A percentile compares a stretch with the other conserved stretches of the same genome.
Evolutionary conservation across 139 green algal species (phyloP).

Genomic region (Chlamydomonas sp.): DNA sequence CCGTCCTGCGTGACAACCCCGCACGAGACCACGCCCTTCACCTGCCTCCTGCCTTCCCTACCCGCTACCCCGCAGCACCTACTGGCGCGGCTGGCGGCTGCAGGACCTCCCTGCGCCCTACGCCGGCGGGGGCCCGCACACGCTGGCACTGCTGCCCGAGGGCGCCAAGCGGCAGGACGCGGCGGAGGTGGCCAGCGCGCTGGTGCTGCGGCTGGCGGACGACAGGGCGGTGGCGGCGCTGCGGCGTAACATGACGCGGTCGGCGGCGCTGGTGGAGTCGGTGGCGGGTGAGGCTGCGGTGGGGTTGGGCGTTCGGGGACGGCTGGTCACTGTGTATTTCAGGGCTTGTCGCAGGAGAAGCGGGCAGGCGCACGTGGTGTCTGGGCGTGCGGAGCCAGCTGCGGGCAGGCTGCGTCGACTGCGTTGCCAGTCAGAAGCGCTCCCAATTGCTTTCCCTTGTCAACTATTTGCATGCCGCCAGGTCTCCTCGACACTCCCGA

Average conservation of each 20-base stretch:
- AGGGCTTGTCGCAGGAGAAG: no score
- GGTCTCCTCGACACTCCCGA: no score
- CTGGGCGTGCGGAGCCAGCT: no score
- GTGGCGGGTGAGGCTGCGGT: not conserved
- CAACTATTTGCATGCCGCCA: no score
- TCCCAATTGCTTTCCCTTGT: no score
- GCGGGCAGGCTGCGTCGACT: no score
- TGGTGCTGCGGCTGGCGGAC: constrained; percentile 37
- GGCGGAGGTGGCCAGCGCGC: constrained; percentile 34
- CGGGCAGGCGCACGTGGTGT: not conserved
- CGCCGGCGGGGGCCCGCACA: constrained; percentile 2
- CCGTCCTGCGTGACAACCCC: no score
- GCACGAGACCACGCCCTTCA: no score
- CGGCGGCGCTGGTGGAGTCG: constrained; percentile 31
- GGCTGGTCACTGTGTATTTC: no score
- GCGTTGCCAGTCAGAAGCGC: no score
- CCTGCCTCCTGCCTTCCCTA: not conserved
- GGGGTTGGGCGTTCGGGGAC: not conserved
- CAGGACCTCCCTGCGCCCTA: constrained; percentile 14
- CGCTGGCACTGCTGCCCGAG: constrained; percentile 30
- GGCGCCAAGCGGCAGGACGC: constrained; percentile 6
- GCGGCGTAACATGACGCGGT: constrained; percentile 8
- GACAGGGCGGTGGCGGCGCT: constrained; percentile 12
- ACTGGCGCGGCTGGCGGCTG: constrained; percentile 39
- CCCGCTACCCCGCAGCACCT: constrained; percentile 4